Percentiles rank a stretch among this genome's conserved stretches.
Evolutionary conservation across 257 asterid genomes (phyloP).

Genomic region (Agastache rugosa): DNA sequence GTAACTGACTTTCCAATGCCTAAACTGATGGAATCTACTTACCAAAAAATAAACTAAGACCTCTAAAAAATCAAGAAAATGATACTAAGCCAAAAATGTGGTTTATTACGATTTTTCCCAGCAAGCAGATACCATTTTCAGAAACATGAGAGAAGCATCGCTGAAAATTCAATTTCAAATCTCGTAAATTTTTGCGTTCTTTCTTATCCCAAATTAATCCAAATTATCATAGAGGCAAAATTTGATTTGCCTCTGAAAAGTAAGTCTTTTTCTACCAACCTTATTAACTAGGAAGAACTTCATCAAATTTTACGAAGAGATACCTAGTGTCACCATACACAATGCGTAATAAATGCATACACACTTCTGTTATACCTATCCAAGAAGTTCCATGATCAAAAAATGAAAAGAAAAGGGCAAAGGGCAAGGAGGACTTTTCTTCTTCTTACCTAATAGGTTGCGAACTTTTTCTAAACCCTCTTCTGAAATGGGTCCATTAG

Average conservation of each 20-base stretch:
- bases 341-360: constrained; percentile 23
- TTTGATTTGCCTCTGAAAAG: not conserved
- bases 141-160: constrained; percentile 7
- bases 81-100: not conserved
- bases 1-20: constrained; percentile 18
- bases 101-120: constrained; percentile 1
- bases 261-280: constrained; percentile 4
- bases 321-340: constrained; percentile 14
- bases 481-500: constrained; percentile 93
- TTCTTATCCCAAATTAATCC: constrained; percentile 7
- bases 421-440: constrained; percentile 21
- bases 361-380: constrained; percentile 12
- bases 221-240: not conserved
- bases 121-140: constrained; percentile 28
- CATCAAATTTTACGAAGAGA: constrained; percentile 11
- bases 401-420: constrained; percentile 12
- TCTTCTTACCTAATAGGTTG: constrained; percentile 74
- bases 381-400: constrained; percentile 8
- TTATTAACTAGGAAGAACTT: not conserved
- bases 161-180: constrained; percentile 4
- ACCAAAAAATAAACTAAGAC: constrained; percentile 24
- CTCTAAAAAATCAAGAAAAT: constrained; percentile 17
- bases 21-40: constrained; percentile 13
- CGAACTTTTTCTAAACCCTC: constrained; percentile 90
- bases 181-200: not conserved